Evolutionary conservation across 2,329 filamentous ascomycete species (phyloP), one percentile per base, ranked within the genome.

Genomic region (Botrytis paeoniae): DNA sequence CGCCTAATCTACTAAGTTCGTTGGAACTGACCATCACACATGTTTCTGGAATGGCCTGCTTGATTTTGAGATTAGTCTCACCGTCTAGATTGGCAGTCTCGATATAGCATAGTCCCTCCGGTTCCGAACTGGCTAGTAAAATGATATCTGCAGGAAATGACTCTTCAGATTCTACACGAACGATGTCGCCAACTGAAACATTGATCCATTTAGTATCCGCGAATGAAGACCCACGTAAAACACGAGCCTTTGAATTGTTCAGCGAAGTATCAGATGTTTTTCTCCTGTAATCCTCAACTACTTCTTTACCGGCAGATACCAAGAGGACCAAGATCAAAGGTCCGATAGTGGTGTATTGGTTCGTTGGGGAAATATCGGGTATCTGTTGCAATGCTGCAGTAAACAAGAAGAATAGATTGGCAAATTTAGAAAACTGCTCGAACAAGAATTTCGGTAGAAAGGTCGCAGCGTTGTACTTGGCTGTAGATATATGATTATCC

Each of bases 391-490:
- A 85, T 59, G 89, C 91, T 25, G 96, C 95, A 54, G 96, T 99
- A 83, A 99, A 98, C 81, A 99, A 89, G 92, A 99, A 99, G 86
- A 99, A 99, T 80, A 99, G 84, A 84, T 99, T 99, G 85, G 96
- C 96, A 83, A 98, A 97, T 86, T 98, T 99, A 75, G 95, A 98
- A 84, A 99, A 99, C 82, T 99, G 96, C 83, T 99, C 96, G 82
- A 95, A 94, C 73, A 99, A 86, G 83, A 99, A 99, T 83, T 99
- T 99, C 69, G 96, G 96, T 29, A 98, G 81, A 82, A 99, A 99
- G 32, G 94, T 97, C 71, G 93, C 87, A 80, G 94, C 79, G 82
- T 98, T 99, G 88, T 99, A 99, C 83, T 99, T 99, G 76, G 96
- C 92, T 9, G 96, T 99, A 60, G 95, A 98, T 75, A 99, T 92